phyloP scores from a whole-genome alignment of 495 filamentous ascomycete species.

The Tuber borchii region DNA sequence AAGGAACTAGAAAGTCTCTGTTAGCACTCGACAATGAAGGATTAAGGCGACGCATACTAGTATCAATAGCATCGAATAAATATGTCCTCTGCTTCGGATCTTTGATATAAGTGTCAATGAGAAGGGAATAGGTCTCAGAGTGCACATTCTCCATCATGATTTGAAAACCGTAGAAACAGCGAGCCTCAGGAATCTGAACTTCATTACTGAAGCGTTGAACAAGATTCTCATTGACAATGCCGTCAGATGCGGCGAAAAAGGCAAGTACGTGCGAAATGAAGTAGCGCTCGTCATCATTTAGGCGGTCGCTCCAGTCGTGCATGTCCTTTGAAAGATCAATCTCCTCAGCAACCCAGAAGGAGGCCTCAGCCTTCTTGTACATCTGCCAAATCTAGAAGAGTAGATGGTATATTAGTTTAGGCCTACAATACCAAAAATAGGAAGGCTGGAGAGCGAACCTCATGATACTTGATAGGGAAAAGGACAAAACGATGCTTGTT shows the following conservation, averaged over 20 bases:
- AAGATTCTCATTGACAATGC: conserved; percentile 99
- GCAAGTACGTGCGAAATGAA: conserved; percentile 98
- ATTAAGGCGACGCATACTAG: conserved; percentile 53
- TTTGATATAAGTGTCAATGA: conserved; percentile 99
- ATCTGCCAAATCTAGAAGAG: conserved; percentile 88
- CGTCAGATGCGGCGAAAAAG: conserved; percentile 99
- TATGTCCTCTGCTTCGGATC: conserved; percentile 92
- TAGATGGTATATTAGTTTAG: conserved; percentile 12
- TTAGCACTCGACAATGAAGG: conserved; percentile 18
- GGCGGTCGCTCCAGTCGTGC: conserved; percentile 95
- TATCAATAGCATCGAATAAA: conserved; percentile 97
- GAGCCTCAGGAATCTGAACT: conserved; percentile 94
- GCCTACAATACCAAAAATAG: neutral
- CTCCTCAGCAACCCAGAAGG: conserved; percentile 99
- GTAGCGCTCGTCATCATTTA: conserved; percentile 95
- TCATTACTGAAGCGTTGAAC: conserved; percentile 96
- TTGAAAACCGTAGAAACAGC: conserved; percentile 99
- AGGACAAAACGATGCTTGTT: conserved; percentile 95
- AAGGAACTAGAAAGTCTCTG: conserved; percentile 58
- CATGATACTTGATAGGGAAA: conserved; percentile 98
- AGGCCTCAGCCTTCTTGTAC: conserved; percentile 99
- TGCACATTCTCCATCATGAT: conserved; percentile 99
- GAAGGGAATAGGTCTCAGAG: conserved; percentile 97
- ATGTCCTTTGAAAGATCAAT: conserved; percentile 98
- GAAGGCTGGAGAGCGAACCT: conserved; percentile 59